A percentile compares a stretch with the other conserved stretches of the same genome.
Evolutionary conservation across 306 rosid species (phyloP).

Genomic region (Astragalus glycyphyllos): DNA sequence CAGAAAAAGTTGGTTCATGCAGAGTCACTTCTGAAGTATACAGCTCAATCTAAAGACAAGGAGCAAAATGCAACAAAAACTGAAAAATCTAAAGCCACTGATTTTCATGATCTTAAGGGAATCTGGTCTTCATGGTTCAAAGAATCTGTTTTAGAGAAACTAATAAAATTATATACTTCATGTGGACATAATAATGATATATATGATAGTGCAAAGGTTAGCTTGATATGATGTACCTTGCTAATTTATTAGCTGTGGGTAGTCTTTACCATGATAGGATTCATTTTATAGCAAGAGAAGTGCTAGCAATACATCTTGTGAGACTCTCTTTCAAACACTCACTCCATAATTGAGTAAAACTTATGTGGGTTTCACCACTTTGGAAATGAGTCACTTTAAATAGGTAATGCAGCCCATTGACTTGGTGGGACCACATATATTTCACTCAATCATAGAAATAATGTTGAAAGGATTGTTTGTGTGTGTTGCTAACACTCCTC

Average conservation of each 20-base stretch:
- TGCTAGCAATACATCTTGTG: no score
- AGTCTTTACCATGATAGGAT: constrained; percentile 9
- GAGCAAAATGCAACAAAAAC: constrained; percentile 44
- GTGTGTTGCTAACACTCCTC: no score
- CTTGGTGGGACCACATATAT: no score
- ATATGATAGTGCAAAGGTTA: constrained; percentile 73
- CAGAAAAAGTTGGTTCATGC: constrained; percentile 77
- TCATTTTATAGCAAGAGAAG: constrained; percentile 19
- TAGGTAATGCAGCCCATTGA: no score
- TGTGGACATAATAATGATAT: constrained; percentile 55
- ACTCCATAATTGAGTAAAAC: no score
- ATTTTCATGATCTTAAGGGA: constrained; percentile 53
- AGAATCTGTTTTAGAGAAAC: constrained; percentile 63
- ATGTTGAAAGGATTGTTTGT: no score
- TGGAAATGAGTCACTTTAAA: no score
- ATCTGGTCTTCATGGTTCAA: constrained; percentile 68
- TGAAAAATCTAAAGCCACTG: constrained; percentile 56
- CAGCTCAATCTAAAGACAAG: constrained; percentile 61
- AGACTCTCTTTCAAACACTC: no score
- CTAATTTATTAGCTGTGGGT: constrained; percentile 11
- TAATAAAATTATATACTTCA: constrained; percentile 66
- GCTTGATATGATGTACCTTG: constrained; percentile 17
- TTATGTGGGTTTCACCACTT: no score
- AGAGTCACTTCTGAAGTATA: constrained; percentile 64
- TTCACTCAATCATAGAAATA: no score